Conservation (phyloP, 2,329 filamentous ascomycete genomes). For the Trichoderma lentiforme region DNA sequence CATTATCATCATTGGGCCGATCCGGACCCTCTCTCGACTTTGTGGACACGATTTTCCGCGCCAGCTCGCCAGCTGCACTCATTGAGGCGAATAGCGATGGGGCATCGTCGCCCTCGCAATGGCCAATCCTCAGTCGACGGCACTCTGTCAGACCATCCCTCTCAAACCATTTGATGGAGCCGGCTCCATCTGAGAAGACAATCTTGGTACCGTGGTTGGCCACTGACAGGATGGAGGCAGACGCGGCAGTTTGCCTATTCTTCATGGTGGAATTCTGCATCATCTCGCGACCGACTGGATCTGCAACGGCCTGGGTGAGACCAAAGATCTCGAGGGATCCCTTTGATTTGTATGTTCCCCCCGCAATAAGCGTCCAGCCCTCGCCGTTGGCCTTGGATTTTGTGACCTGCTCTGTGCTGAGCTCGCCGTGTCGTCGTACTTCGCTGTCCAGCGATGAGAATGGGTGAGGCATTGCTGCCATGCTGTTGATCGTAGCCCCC, state of each 20-base stretch:
- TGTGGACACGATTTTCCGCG: constrained; percentile 72
- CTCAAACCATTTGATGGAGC: constrained; percentile 87
- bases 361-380: constrained; percentile 71
- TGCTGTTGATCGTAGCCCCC: constrained; percentile 70
- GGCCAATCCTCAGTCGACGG: constrained; percentile 52
- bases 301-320: constrained; percentile 37
- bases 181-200: constrained; percentile 79
- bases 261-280: constrained; percentile 53
- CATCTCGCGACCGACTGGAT: constrained; percentile 26
- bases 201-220: constrained; percentile 77
- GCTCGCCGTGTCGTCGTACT: constrained; percentile 50
- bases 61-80: constrained; percentile 65
- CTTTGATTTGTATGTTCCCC: constrained; percentile 87
- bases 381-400: constrained; percentile 50
- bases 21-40: constrained; percentile 34
- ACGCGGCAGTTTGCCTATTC: constrained; percentile 80
- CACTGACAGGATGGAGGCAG: constrained; percentile 77
- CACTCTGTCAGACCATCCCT: constrained; percentile 69
- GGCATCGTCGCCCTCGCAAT: constrained; percentile 46
- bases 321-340: constrained; percentile 87
- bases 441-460: constrained; percentile 63
- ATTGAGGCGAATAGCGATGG: constrained; percentile 51
- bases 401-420: constrained; percentile 53
- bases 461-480: constrained; percentile 66
- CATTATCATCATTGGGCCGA: constrained; percentile 56